Conservation (phyloP, 2,329 filamentous ascomycete genomes). For the Atkinsonella hypoxylon region DNA sequence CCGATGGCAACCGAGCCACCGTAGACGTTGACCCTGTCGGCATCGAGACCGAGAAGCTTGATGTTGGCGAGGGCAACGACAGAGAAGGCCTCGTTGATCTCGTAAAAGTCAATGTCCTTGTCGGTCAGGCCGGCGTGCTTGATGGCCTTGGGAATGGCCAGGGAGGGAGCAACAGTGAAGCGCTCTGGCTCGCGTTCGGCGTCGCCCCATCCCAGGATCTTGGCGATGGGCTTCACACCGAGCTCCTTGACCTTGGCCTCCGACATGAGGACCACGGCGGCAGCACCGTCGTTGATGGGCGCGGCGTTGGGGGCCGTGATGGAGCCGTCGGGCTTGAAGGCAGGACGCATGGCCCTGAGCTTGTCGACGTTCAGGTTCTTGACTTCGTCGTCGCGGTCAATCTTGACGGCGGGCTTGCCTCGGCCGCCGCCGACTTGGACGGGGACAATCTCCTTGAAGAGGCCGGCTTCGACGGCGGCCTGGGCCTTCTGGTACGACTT, state of each 20-base stretch:
- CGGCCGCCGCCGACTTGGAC: conserved; percentile 79
- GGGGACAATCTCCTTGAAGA: conserved; percentile 83
- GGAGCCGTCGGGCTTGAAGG: conserved; percentile 72
- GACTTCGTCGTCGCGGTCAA: conserved; percentile 87
- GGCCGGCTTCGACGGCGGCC: conserved; percentile 66
- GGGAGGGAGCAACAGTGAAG: conserved; percentile 87
- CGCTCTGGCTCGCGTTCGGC: conserved; percentile 83
- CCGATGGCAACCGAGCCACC: conserved; percentile 93
- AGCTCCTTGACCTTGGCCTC: conserved; percentile 91
- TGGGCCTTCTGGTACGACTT: conserved; percentile 89
- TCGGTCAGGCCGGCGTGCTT: conserved; percentile 79
- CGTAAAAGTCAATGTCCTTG: conserved; percentile 78
- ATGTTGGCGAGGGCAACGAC: conserved; percentile 94
- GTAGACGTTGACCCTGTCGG: conserved; percentile 88
- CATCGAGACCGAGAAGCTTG: conserved; percentile 69
- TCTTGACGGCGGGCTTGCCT: conserved; percentile 71
- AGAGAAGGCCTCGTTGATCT: conserved; percentile 99
- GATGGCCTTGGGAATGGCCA: conserved; percentile 94
- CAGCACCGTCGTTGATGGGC: conserved; percentile 88
- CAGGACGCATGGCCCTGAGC: conserved; percentile 73
- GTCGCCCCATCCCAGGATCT: conserved; percentile 96
- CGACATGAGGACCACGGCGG: conserved; percentile 84
- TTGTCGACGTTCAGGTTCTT: conserved; percentile 86
- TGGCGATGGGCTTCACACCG: conserved; percentile 80
- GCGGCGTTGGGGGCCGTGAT: conserved; percentile 95